Conservation (phyloP, 768 basidiomycete species). For the Suillus clintonianus region DNA sequence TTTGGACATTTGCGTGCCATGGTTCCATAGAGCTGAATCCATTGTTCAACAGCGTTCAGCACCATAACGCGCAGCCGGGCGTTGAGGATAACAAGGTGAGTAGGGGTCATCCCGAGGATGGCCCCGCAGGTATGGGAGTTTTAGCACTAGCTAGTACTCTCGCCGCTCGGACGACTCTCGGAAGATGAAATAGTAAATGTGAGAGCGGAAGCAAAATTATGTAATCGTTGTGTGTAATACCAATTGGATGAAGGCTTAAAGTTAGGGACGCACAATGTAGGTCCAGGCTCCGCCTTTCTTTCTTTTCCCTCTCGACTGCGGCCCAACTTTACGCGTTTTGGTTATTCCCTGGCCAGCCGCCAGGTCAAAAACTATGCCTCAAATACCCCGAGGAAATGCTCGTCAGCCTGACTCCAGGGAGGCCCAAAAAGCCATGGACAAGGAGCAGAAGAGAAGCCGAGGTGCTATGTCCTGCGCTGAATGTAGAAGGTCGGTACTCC, state of each 20-base stretch:
- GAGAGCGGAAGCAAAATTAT: conserved; percentile 9
- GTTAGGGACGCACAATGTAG: background rate
- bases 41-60: background rate
- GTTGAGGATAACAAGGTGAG: too few species aligned
- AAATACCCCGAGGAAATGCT: conserved; percentile 48
- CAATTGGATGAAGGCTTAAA: background rate
- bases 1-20: background rate
- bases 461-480: conserved; percentile 60
- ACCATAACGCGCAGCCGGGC: too few species aligned
- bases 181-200: background rate
- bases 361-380: conserved; percentile 42
- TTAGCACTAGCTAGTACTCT: too few species aligned
- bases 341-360: background rate
- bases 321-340: background rate
- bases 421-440: conserved; percentile 55
- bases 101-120: too few species aligned
- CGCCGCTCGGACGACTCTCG: background rate
- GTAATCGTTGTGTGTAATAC: conserved; percentile 5
- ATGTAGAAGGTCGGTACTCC: conserved; percentile 52
- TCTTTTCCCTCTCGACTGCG: background rate
- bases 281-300: background rate
- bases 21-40: background rate
- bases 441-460: conserved; percentile 65
- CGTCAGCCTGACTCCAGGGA: conserved; percentile 31
- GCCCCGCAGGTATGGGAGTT: background rate